phyloP scores from a whole-genome alignment of 768 basidiomycete genomes.

The Galerina sulciceps region DNA sequence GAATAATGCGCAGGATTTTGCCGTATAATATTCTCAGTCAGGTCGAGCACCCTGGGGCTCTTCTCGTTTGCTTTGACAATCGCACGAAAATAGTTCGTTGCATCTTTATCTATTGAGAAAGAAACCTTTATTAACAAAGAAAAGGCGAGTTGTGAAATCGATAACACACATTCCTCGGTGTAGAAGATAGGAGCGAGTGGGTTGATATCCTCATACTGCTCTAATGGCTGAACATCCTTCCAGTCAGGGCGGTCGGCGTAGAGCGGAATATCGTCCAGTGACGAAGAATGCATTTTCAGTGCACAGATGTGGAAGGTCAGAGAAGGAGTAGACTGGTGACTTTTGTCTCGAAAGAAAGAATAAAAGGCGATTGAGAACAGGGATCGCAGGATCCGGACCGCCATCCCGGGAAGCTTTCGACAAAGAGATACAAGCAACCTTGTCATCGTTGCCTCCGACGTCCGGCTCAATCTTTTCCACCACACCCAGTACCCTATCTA shows the following conservation, averaged over 20 bases:
- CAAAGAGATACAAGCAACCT: neutral
- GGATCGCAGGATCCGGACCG: neutral
- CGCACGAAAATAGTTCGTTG: slow-evolving; percentile 90
- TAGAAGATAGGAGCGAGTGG: slow-evolving; percentile 95
- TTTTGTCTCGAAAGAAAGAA: slow-evolving; percentile 10
- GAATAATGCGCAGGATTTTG: slow-evolving; percentile 97
- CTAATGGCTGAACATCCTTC: slow-evolving; percentile 78
- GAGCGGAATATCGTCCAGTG: slow-evolving; percentile 28
- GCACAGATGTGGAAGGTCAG: neutral
- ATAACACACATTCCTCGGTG: slow-evolving; percentile 76
- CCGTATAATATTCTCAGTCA: slow-evolving; percentile 89
- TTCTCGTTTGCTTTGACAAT: slow-evolving; percentile 79
- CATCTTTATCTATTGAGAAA: slow-evolving; percentile 75
- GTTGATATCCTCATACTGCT: slow-evolving; percentile 78
- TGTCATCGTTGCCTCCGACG: neutral
- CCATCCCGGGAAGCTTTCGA: neutral
- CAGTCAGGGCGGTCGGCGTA: slow-evolving; percentile 75
- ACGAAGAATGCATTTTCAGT: slow-evolving; percentile 1
- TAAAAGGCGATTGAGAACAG: neutral
- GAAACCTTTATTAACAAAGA: neutral
- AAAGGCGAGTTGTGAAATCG: neutral
- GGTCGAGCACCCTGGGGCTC: slow-evolving; percentile 77
- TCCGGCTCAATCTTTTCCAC: neutral
- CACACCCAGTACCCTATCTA: neutral
- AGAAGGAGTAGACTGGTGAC: neutral